These are phyloP conservation scores for Purpureocillium lavendulum DNA, from an alignment of 2,329 filamentous ascomycete genomes.

Conservation along the genomic window DNA sequence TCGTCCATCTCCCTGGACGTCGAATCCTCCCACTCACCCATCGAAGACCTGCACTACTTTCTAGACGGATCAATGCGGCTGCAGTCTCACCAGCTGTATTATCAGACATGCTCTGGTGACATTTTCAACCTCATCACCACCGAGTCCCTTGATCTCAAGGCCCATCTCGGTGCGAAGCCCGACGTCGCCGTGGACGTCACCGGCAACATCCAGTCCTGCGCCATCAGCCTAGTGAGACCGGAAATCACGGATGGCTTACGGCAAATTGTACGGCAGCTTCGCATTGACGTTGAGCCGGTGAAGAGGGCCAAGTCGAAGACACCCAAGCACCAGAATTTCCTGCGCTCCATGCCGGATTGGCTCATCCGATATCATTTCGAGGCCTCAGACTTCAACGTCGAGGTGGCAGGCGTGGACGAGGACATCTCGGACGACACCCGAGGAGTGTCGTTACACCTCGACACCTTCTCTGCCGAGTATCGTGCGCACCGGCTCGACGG, in stretches of 20 bases:
- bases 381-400: slow-evolving; percentile 80
- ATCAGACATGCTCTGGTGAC: slow-evolving; percentile 76
- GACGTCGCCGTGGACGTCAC: slow-evolving; percentile 75
- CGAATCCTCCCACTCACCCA: slow-evolving; percentile 87
- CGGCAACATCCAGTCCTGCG: slow-evolving; percentile 77
- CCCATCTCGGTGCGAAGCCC: slow-evolving; percentile 76
- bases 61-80: slow-evolving; percentile 74
- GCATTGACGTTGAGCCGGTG: slow-evolving; percentile 57
- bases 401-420: slow-evolving; percentile 81
- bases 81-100: slow-evolving; percentile 84
- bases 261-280: slow-evolving; percentile 81
- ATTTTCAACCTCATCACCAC: slow-evolving; percentile 83
- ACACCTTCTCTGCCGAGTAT: slow-evolving; percentile 85
- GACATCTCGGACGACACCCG: slow-evolving; percentile 74
- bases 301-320: slow-evolving; percentile 42
- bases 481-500: slow-evolving; percentile 69
- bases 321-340: slow-evolving; percentile 53
- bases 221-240: slow-evolving; percentile 79
- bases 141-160: slow-evolving; percentile 79
- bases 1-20: slow-evolving; percentile 89
- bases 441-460: slow-evolving; percentile 77
- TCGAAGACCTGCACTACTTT: slow-evolving; percentile 80
- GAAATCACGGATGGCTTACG: slow-evolving; percentile 90
- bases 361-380: slow-evolving; percentile 76
- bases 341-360: slow-evolving; percentile 77